Evolutionary conservation across 2,329 filamentous ascomycete genomes (phyloP).

Genomic region (Lachnellula arida): DNA sequence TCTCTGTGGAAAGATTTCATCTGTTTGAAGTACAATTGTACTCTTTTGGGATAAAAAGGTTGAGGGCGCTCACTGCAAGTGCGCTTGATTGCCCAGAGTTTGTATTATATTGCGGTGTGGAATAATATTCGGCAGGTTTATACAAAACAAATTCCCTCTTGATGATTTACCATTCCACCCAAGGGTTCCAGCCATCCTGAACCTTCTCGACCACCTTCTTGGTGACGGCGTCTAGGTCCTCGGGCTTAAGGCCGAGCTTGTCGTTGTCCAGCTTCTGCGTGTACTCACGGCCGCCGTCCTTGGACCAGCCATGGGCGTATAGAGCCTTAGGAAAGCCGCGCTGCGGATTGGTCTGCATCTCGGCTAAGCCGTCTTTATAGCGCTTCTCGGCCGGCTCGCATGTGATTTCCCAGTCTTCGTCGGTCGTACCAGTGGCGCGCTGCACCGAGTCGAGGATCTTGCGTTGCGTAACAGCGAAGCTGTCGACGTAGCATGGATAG

Average conservation of each 20-base stretch:
- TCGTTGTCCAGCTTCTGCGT: constrained; percentile 10
- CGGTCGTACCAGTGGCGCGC: constrained; percentile 17
- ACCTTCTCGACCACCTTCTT: constrained; percentile 11
- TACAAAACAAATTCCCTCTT: too few species aligned
- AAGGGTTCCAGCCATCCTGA: constrained; percentile 15
- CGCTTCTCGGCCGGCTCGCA: constrained; percentile 5
- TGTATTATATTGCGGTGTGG: too few species aligned
- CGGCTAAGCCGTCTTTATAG: constrained; percentile 10
- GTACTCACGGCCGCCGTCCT: constrained; percentile 6
- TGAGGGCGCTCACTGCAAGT: too few species aligned
- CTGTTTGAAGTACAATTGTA: too few species aligned
- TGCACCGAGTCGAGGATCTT: constrained; percentile 41
- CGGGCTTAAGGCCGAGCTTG: constrained; percentile 14
- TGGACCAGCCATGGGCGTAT: constrained; percentile 17
- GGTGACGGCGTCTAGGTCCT: constrained; percentile 18
- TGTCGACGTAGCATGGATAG: constrained; percentile 38
- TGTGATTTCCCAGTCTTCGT: constrained; percentile 19
- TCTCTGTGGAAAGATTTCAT: too few species aligned
- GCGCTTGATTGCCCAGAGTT: too few species aligned
- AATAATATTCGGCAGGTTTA: too few species aligned
- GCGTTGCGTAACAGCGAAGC: constrained; percentile 44
- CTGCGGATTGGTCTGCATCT: constrained; percentile 11
- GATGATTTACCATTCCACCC: too few species aligned
- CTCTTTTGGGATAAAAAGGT: too few species aligned
- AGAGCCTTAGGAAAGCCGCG: constrained; percentile 15